Evolutionary conservation across 2,329 filamentous ascomycete genomes (phyloP).

Genomic region (Calonectria hawksworthii): DNA sequence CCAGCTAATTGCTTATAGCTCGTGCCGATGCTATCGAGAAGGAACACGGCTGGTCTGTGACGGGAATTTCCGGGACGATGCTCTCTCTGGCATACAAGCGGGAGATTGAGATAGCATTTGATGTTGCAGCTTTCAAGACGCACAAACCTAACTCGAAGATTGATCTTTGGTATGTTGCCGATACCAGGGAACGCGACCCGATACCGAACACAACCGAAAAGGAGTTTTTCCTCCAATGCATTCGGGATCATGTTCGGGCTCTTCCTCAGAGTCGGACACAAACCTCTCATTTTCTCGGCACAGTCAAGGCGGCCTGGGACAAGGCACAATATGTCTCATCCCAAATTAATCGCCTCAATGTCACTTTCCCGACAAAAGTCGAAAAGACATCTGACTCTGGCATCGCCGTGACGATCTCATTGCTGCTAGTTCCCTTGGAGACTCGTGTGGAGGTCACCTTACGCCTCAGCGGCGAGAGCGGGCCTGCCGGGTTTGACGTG

Average conservation of each 20-base stretch:
- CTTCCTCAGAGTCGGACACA: conserved; percentile 71
- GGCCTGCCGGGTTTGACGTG: conserved; percentile 67
- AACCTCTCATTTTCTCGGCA: conserved; percentile 69
- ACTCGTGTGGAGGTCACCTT: conserved; percentile 78
- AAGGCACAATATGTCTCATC: conserved; percentile 71
- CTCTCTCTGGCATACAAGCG: conserved; percentile 82
- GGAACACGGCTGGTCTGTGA: conserved; percentile 79
- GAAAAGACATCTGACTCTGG: conserved; percentile 74
- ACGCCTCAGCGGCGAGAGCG: conserved; percentile 63
- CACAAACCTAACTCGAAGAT: conserved; percentile 67
- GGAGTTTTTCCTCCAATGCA: conserved; percentile 81
- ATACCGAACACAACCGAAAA: conserved; percentile 73
- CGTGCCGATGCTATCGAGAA: conserved; percentile 76
- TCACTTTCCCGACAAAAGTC: conserved; percentile 76
- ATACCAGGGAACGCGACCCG: conserved; percentile 66
- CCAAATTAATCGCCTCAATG: conserved; percentile 72
- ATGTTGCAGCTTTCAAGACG: conserved; percentile 72
- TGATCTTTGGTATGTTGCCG: conserved; percentile 79
- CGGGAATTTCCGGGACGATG: conserved; percentile 70
- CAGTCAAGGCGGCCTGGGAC: conserved; percentile 76
- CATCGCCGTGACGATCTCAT: conserved; percentile 70
- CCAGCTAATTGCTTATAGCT: conserved; percentile 56
- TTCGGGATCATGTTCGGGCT: conserved; percentile 76
- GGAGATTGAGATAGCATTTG: conserved; percentile 81
- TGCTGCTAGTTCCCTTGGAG: conserved; percentile 75